Conservation (phyloP, 306 rosid genomes). For the Casuarina equisetifolia region DNA sequence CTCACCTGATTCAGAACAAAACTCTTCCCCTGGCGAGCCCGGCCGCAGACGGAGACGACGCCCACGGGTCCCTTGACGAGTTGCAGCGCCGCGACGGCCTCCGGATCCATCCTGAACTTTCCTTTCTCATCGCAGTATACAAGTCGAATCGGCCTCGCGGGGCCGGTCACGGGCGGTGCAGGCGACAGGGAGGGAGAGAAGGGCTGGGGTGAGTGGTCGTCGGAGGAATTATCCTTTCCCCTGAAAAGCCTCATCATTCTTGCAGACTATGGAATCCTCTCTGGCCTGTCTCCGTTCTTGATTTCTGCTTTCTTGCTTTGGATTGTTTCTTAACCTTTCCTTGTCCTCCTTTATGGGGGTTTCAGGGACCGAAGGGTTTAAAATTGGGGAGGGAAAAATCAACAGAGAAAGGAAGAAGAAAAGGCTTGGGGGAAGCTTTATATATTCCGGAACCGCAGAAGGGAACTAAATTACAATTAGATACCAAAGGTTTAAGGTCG, state of each 20-base stretch:
- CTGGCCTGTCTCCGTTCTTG: background rate
- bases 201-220: constrained; percentile 46
- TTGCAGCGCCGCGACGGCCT: constrained; percentile 85
- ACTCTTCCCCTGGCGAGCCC: constrained; percentile 98
- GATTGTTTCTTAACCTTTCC: background rate
- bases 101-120: constrained; percentile 93
- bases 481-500: background rate
- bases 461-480: constrained; percentile 2
- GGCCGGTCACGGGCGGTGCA: constrained; percentile 63
- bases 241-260: constrained; percentile 51
- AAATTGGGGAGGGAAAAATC: constrained; percentile 61
- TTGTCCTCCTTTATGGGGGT: constrained; percentile 1
- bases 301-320: background rate
- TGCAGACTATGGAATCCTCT: background rate
- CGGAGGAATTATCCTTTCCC: constrained; percentile 44
- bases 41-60: constrained; percentile 88
- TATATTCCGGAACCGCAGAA: background rate
- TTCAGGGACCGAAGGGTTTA: constrained; percentile 33
- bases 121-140: constrained; percentile 90
- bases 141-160: constrained; percentile 80
- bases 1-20: constrained; percentile 79
- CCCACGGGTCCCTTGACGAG: constrained; percentile 95
- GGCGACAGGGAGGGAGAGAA: constrained; percentile 26
- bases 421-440: background rate
- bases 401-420: background rate